Conservation (phyloP, 2,329 filamentous ascomycete species). For the Onygena corvina region DNA sequence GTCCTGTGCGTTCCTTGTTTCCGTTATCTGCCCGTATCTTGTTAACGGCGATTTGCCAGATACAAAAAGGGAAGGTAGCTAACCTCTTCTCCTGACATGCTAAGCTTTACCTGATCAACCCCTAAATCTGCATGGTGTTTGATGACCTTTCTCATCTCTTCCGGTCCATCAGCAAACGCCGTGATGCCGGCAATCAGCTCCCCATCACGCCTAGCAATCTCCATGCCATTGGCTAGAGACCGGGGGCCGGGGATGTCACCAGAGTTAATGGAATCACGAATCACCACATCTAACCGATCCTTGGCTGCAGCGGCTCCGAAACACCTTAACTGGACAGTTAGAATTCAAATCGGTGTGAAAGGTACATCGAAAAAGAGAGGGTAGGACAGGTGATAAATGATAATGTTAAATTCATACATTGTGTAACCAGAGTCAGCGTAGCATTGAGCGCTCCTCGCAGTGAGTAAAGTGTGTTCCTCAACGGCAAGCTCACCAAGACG, state of each 20-base stretch:
- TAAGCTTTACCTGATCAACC: slow-evolving; percentile 37
- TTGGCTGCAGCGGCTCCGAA: slow-evolving; percentile 40
- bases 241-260: slow-evolving; percentile 39
- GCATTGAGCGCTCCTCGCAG: slow-evolving; percentile 33
- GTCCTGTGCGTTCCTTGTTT: slow-evolving; percentile 30
- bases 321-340: slow-evolving; percentile 21
- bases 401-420: slow-evolving; percentile 24
- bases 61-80: slow-evolving; percentile 10
- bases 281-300: slow-evolving; percentile 36
- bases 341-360: neutral
- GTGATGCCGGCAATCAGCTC: slow-evolving; percentile 35
- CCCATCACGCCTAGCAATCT: slow-evolving; percentile 37
- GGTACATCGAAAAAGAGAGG: neutral
- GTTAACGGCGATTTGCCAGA: neutral
- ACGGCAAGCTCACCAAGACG: slow-evolving; percentile 33
- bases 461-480: slow-evolving; percentile 40
- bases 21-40: slow-evolving; percentile 18
- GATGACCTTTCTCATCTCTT: slow-evolving; percentile 33
- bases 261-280: slow-evolving; percentile 40
- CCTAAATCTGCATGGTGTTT: slow-evolving; percentile 28
- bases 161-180: slow-evolving; percentile 33
- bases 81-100: slow-evolving; percentile 32
- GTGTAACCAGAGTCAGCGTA: slow-evolving; percentile 42
- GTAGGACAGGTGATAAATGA: neutral
- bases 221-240: slow-evolving; percentile 39